Evolutionary conservation across 2,329 filamentous ascomycete species (phyloP).

Genomic region (Aspergillus carbonarius): DNA sequence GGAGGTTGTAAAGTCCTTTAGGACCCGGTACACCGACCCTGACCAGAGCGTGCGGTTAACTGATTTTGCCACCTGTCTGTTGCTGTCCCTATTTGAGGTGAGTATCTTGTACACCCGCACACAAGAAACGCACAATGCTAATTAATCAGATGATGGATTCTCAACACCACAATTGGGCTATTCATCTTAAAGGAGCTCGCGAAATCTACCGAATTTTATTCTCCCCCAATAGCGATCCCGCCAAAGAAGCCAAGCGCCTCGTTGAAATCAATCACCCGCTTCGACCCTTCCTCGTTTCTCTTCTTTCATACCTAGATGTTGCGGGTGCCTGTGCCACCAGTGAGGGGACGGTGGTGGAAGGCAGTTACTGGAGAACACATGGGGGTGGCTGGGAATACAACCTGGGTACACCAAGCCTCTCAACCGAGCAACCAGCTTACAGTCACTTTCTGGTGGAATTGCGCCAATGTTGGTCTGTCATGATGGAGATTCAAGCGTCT

Average conservation of each 20-base stretch:
- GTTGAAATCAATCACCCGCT: slow-evolving; percentile 36
- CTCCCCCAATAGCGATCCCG: slow-evolving; percentile 24
- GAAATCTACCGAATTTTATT: slow-evolving; percentile 40
- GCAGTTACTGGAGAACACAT: slow-evolving; percentile 41
- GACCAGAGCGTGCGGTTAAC: slow-evolving; percentile 26
- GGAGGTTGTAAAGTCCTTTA: slow-evolving; percentile 36
- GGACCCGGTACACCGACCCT: slow-evolving; percentile 27
- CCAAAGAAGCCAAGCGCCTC: slow-evolving; percentile 28
- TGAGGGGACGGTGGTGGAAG: slow-evolving; percentile 38
- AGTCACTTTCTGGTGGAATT: slow-evolving; percentile 27
- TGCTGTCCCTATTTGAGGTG: slow-evolving; percentile 38
- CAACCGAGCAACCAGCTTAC: slow-evolving; percentile 19
- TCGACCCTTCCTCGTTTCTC: slow-evolving; percentile 39
- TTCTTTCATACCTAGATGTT: slow-evolving; percentile 42
- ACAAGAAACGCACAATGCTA: not conserved
- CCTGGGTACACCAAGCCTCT: slow-evolving; percentile 33
- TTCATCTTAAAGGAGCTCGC: slow-evolving; percentile 41
- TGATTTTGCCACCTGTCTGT: slow-evolving; percentile 37
- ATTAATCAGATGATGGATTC: slow-evolving; percentile 39
- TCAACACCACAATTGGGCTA: slow-evolving; percentile 38
- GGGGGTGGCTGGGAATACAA: slow-evolving; percentile 42
- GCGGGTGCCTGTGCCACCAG: slow-evolving; percentile 40
- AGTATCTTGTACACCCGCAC: not conserved
- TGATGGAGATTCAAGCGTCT: slow-evolving; percentile 36
- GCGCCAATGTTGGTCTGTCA: slow-evolving; percentile 31